Base-by-base conservation (phyloP, 73 alveolate genomes). In the Paramecium caudatum region DNA sequence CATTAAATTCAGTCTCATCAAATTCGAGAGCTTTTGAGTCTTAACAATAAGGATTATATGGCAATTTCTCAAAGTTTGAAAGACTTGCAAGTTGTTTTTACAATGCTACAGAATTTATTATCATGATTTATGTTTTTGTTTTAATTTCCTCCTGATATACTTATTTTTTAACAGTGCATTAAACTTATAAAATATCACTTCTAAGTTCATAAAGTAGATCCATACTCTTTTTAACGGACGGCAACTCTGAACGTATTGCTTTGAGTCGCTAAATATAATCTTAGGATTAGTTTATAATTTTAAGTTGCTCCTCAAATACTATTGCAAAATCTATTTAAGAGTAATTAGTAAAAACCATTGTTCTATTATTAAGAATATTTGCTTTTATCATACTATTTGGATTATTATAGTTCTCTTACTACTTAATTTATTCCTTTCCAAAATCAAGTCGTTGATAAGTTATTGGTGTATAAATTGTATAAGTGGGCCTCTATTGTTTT, bases 291-390 rank as follows among this genome's bases (percentile, higher is more conserved):
- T 55, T 55, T 10, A 55, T 55, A 7, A 55, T 55, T 55, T 55
- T 55, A 27, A 55, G 17, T 7, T 55, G n/a, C 30, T 55, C 80
- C n/a, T 55, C 80, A 55, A 55, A 55, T 2, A 55, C 12, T 9
- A 55, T 16, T 3, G 80, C 80, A 55, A 27, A 55, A 55, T 55
- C 80, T 4, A 55, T 37, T 55, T 55, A 55, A 27, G 30, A 5
- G 9, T 55, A 55, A 55, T 55, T 55, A 55, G 80, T 19, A 55
- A 55, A 55, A 9, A 55, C 30, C 80, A 55, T 55, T 8, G 80
- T 55, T 55, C 80, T 10, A 55, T 55, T 55, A 12, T 55, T 55
- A 9, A 55, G 23, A 12, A 55, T 55, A 21, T 55, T 55, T 4
- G 80, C 80, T 55, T 55, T 55, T 2, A 55, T 55, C 10, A 55